phyloP scores from a whole-genome alignment of 768 basidiomycete genomes.

The Rhodotorula kratochvilovae region DNA sequence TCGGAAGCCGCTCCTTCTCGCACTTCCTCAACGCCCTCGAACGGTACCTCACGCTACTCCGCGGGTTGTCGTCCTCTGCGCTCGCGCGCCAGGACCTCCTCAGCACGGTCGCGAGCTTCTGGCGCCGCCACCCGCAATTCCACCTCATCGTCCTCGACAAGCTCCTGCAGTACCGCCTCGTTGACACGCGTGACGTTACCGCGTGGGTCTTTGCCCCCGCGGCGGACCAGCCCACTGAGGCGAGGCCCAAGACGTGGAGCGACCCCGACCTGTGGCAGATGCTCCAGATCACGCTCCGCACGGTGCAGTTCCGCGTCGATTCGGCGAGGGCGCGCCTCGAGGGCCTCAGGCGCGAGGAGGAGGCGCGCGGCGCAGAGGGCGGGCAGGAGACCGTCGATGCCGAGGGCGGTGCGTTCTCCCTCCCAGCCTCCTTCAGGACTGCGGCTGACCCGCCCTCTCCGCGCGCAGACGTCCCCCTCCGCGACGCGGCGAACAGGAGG shows the following conservation, averaged over 20 bases:
- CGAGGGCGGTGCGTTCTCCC: slow-evolving; percentile 62
- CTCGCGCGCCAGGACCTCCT: slow-evolving; percentile 57
- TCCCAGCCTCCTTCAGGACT: slow-evolving; percentile 30
- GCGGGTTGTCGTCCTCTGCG: slow-evolving; percentile 59
- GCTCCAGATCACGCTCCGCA: slow-evolving; percentile 74
- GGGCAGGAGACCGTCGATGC: slow-evolving; percentile 63
- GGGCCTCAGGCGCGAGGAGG: slow-evolving; percentile 76
- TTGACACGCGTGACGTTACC: slow-evolving; percentile 88
- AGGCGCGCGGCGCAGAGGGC: slow-evolving; percentile 68
- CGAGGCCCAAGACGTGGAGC: slow-evolving; percentile 45
- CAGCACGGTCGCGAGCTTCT: slow-evolving; percentile 67
- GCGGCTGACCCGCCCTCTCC: too few relatives aligned
- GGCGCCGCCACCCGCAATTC: slow-evolving; percentile 80
- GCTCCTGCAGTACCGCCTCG: slow-evolving; percentile 95
- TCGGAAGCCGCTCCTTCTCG: slow-evolving; percentile 92
- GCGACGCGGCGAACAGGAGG: slow-evolving; percentile 46
- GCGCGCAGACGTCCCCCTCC: slow-evolving; percentile 61
- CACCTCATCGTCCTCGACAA: slow-evolving; percentile 92
- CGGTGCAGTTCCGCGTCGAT: slow-evolving; percentile 81
- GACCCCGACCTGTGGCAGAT: slow-evolving; percentile 71
- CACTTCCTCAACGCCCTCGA: slow-evolving; percentile 97
- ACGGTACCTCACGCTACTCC: slow-evolving; percentile 52
- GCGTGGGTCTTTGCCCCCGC: slow-evolving; percentile 35
- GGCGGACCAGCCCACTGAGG: background rate
- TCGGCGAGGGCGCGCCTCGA: slow-evolving; percentile 70